phyloP scores from a whole-genome alignment of 225 moss, liverwort and hornwort genomes.

The Lunularia cruciata region DNA sequence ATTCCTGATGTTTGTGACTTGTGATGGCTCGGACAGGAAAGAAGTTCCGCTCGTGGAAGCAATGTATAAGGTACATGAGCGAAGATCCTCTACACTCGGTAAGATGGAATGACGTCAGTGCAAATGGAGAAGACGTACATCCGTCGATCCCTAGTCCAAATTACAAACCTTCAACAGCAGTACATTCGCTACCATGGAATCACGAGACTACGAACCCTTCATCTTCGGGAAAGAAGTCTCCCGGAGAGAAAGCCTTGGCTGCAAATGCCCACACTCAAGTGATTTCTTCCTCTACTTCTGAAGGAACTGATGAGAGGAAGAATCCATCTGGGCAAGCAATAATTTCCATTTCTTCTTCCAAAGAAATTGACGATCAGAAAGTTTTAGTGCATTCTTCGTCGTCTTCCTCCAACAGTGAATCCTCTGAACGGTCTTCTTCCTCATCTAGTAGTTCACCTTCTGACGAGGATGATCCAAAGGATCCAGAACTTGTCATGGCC shows the following conservation, averaged over 20 bases:
- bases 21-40: neutral
- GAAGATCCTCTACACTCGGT: slow-evolving; percentile 7
- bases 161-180: neutral
- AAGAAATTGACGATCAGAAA: neutral
- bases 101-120: neutral
- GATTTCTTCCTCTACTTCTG: slow-evolving; percentile 12
- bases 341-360: slow-evolving; percentile 9
- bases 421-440: neutral
- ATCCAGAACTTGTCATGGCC: neutral
- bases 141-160: neutral
- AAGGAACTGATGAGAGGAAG: neutral
- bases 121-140: neutral
- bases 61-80: slow-evolving; percentile 11
- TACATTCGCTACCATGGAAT: neutral
- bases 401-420: slow-evolving; percentile 3
- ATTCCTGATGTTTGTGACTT: neutral
- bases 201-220: neutral
- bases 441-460: neutral
- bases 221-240: neutral
- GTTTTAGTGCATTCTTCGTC: neutral
- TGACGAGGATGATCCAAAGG: neutral
- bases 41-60: slow-evolving; percentile 22
- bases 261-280: slow-evolving; percentile 1
- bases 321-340: neutral
- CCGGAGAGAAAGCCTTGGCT: neutral